phyloP scores from a whole-genome alignment of 768 basidiomycete species.

The Leccinum variicolor region DNA sequence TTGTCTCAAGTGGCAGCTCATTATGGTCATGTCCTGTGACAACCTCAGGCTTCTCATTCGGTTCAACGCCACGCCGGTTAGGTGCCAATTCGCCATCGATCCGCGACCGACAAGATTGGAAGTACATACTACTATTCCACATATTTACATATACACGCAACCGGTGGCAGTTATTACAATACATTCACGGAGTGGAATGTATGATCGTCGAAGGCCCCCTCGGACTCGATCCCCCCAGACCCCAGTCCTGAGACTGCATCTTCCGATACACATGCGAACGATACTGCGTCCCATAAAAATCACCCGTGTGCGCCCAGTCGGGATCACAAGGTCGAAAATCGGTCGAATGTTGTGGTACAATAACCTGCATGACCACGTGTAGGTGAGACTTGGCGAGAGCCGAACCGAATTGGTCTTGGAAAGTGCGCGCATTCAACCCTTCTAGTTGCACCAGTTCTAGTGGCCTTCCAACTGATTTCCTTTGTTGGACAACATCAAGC shows the following conservation, averaged over 20 bases:
- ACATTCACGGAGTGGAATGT: constrained; percentile 20
- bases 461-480: constrained; percentile 29
- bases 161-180: constrained; percentile 6
- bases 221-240: constrained; percentile 19
- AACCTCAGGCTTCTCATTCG: neutral
- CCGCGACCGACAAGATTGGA: neutral
- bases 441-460: constrained; percentile 26
- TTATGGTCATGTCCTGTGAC: neutral
- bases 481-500: constrained; percentile 31
- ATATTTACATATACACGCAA: neutral
- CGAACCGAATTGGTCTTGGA: constrained; percentile 25
- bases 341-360: constrained; percentile 9
- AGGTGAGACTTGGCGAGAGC: constrained; percentile 27
- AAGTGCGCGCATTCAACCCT: constrained; percentile 18
- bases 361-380: constrained; percentile 23
- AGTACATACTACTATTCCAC: no score
- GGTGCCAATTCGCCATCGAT: neutral
- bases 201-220: constrained; percentile 27
- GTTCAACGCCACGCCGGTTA: neutral
- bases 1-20: neutral
- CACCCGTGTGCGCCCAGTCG: constrained; percentile 28
- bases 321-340: constrained; percentile 20
- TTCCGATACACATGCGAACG: constrained; percentile 30
- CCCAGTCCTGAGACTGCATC: constrained; percentile 28
- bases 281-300: constrained; percentile 31